phyloP scores from a whole-genome alignment of 352 stramenopile species.

The Pythium utonaiense region DNA sequence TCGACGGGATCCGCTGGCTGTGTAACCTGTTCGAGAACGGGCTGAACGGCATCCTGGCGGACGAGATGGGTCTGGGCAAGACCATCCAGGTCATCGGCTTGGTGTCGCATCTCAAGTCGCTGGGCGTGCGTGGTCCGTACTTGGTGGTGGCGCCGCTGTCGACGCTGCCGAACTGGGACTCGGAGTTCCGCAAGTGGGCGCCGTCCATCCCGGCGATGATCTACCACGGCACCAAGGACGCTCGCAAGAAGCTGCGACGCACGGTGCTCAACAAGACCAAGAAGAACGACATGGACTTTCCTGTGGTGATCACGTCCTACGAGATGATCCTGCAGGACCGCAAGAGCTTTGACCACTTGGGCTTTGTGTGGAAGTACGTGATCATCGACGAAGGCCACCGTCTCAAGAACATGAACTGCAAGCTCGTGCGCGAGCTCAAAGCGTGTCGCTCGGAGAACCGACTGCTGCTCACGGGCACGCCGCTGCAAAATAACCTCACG shows the following conservation, averaged over 20 bases:
- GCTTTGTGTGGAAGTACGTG: constrained; percentile 92
- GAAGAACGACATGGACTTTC: constrained; percentile 64
- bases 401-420: constrained; percentile 97
- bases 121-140: constrained; percentile 91
- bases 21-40: constrained; percentile 97
- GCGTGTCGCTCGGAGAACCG: constrained; percentile 90
- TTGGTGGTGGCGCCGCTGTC: constrained; percentile 97
- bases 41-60: constrained; percentile 89
- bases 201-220: constrained; percentile 94
- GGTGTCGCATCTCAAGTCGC: constrained; percentile 90
- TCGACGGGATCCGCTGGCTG: constrained; percentile 97
- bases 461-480: constrained; percentile 94
- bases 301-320: constrained; percentile 87
- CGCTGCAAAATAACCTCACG: constrained; percentile 97
- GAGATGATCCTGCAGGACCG: constrained; percentile 83
- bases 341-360: constrained; percentile 47
- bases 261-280: constrained; percentile 49
- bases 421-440: constrained; percentile 94
- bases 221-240: constrained; percentile 92
- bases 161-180: constrained; percentile 97
- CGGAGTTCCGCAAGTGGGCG: constrained; percentile 81
- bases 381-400: constrained; percentile 98
- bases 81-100: constrained; percentile 93
- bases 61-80: constrained; percentile 90
- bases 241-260: constrained; percentile 45